phyloP scores from a whole-genome alignment of 1,284 basidiomycete genomes.

The Cryptococcus sp. region DNA sequence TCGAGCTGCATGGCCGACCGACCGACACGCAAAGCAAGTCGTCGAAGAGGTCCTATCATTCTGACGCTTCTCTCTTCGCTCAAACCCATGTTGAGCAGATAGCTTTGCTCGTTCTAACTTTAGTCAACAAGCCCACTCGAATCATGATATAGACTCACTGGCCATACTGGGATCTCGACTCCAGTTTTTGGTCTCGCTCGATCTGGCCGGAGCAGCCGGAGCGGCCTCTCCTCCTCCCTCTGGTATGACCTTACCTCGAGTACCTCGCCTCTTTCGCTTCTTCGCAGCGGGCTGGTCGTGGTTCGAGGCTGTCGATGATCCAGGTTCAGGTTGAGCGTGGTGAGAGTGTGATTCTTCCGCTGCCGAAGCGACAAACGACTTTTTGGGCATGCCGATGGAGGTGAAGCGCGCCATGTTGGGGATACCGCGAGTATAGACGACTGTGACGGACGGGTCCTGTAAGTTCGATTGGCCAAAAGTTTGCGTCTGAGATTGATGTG shows the following conservation, averaged over 20 bases:
- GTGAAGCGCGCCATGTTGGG: slow-evolving; percentile 48
- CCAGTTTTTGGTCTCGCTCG: slow-evolving; percentile 22
- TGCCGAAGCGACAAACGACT: slow-evolving; percentile 41
- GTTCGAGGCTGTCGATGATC: slow-evolving; percentile 11
- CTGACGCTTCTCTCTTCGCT: slow-evolving; percentile 62
- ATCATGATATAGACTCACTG: slow-evolving; percentile 26
- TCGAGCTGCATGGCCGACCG: slow-evolving; percentile 74
- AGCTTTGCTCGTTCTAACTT: slow-evolving; percentile 22
- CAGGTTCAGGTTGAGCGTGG: slow-evolving; percentile 11
- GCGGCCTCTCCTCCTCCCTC: not conserved
- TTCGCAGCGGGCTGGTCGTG: slow-evolving; percentile 9
- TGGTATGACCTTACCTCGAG: slow-evolving; percentile 4
- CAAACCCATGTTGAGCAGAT: slow-evolving; percentile 50
- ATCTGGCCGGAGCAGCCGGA: not conserved
- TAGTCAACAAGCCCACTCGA: not conserved
- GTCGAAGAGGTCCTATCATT: slow-evolving; percentile 57
- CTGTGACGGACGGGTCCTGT: no score
- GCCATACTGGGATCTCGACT: slow-evolving; percentile 39
- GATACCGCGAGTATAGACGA: no score
- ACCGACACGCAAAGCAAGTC: slow-evolving; percentile 82
- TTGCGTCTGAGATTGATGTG: not conserved
- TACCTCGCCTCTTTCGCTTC: slow-evolving; percentile 14
- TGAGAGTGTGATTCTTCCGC: slow-evolving; percentile 33
- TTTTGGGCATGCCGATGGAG: slow-evolving; percentile 44
- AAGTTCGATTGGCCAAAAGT: no score